A percentile compares a stretch with the other conserved stretches of the same genome.
Evolutionary conservation across 1,284 basidiomycete species (phyloP).

Genomic region (Cutaneotrichosporon sp.): DNA sequence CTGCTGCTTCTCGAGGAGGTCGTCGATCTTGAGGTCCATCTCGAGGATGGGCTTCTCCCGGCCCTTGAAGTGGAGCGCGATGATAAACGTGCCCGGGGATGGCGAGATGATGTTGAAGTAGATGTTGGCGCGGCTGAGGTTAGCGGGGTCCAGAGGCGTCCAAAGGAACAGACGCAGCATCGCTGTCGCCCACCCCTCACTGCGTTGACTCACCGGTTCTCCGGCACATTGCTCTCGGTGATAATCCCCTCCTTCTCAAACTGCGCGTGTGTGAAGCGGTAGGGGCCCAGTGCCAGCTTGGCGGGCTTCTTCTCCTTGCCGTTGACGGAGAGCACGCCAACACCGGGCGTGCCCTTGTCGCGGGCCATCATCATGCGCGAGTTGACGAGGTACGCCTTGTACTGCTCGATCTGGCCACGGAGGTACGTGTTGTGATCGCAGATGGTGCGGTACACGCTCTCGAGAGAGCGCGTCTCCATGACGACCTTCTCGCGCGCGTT

Average conservation of each 20-base stretch:
- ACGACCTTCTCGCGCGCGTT: conserved; percentile 95
- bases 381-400: conserved; percentile 99
- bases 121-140: conserved; percentile 82
- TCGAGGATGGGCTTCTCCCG: conserved; percentile 99
- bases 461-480: conserved; percentile 86
- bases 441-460: conserved; percentile 98
- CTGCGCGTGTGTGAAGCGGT: conserved; percentile 95
- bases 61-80: conserved; percentile 97
- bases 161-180: too few relatives aligned
- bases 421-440: conserved; percentile 99
- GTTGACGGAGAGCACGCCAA: conserved; percentile 92
- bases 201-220: conserved; percentile 71
- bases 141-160: background rate
- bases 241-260: conserved; percentile 99
- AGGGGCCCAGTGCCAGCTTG: conserved; percentile 87
- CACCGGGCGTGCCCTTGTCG: conserved; percentile 75
- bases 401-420: conserved; percentile 93
- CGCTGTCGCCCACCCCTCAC: background rate
- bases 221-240: conserved; percentile 96
- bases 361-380: conserved; percentile 86
- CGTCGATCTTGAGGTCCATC: conserved; percentile 99
- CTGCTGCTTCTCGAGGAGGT: conserved; percentile 97
- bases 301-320: conserved; percentile 94
- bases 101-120: conserved; percentile 99
- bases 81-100: conserved; percentile 97